Percentiles rank a stretch among this genome's conserved stretches.
phyloP scores from a whole-genome alignment of 768 basidiomycete species.

The Xerocomus spinulosus region DNA sequence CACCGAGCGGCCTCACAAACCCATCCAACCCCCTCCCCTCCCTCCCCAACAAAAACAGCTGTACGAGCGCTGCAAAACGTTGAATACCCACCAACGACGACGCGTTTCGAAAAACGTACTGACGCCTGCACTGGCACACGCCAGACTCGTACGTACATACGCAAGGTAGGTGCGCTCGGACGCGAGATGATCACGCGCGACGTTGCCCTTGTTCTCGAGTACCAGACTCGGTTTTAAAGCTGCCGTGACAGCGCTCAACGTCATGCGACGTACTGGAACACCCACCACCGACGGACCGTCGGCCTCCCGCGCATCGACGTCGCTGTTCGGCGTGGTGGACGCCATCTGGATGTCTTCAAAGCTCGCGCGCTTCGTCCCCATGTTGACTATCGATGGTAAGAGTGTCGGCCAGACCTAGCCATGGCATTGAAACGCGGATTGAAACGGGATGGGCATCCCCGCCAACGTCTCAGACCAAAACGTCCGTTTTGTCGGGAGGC shows the following conservation, averaged over 20 bases:
- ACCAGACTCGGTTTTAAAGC: slow-evolving; percentile 28
- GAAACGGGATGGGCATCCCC: too few relatives aligned
- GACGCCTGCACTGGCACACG: slow-evolving; percentile 54
- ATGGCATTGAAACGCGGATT: too few relatives aligned
- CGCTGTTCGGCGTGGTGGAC: too few relatives aligned
- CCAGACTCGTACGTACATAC: slow-evolving; percentile 58
- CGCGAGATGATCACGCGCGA: slow-evolving; percentile 61
- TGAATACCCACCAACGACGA: background rate
- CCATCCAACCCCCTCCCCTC: slow-evolving; percentile 15
- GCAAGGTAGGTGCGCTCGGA: slow-evolving; percentile 61
- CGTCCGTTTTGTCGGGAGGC: too few relatives aligned
- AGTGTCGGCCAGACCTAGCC: too few relatives aligned
- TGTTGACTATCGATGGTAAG: too few relatives aligned
- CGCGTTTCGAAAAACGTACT: slow-evolving; percentile 36
- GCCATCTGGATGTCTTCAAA: too few relatives aligned
- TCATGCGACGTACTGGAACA: too few relatives aligned
- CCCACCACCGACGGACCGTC: too few relatives aligned
- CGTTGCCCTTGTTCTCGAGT: slow-evolving; percentile 56
- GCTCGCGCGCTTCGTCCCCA: too few relatives aligned
- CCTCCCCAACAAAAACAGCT: slow-evolving; percentile 42
- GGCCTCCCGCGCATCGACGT: too few relatives aligned
- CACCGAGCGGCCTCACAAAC: slow-evolving; percentile 50
- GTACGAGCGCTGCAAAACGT: slow-evolving; percentile 42
- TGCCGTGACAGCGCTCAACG: slow-evolving; percentile 1
- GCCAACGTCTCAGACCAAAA: too few relatives aligned